Evolutionary conservation across 2,329 filamentous ascomycete genomes (phyloP).

Genomic region (Lachnellula cervina): DNA sequence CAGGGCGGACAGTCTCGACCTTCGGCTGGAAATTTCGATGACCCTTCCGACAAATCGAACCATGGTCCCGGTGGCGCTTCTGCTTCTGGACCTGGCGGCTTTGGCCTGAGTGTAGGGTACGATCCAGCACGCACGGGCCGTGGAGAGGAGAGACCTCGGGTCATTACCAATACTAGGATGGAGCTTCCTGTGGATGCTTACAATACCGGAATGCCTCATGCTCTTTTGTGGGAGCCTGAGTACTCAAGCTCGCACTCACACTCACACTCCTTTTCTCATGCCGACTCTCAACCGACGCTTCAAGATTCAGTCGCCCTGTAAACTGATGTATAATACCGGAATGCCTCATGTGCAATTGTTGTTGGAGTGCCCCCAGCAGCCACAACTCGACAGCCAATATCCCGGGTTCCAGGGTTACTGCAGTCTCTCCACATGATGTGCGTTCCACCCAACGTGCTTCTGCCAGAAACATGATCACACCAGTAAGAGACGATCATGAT

Average conservation of each 20-base stretch:
- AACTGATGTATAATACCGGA: too few relatives aligned
- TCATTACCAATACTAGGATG: conserved; percentile 25
- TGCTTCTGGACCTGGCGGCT: neutral
- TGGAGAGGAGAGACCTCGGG: conserved; percentile 9
- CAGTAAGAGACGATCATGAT: conserved; percentile 15
- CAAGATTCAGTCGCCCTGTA: too few relatives aligned
- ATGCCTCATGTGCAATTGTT: too few relatives aligned
- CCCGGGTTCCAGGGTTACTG: conserved; percentile 58
- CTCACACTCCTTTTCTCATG: too few relatives aligned
- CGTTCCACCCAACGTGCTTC: conserved; percentile 1
- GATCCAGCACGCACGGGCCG: conserved; percentile 35
- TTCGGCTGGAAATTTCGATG: neutral
- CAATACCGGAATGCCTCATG: conserved; percentile 4
- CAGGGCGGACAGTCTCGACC: neutral
- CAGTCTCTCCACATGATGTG: conserved; percentile 57
- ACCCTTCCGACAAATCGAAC: neutral
- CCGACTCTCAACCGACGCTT: too few relatives aligned
- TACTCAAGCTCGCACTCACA: too few relatives aligned
- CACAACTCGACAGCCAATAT: conserved; percentile 57
- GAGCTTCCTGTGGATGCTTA: neutral
- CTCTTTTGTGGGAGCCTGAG: conserved; percentile 4
- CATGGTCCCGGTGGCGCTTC: neutral
- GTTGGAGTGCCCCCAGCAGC: too few relatives aligned
- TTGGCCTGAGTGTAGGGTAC: conserved; percentile 31
- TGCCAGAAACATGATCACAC: conserved; percentile 21